phyloP scores from a whole-genome alignment of 306 rosid species.

The Castanea sativa region DNA sequence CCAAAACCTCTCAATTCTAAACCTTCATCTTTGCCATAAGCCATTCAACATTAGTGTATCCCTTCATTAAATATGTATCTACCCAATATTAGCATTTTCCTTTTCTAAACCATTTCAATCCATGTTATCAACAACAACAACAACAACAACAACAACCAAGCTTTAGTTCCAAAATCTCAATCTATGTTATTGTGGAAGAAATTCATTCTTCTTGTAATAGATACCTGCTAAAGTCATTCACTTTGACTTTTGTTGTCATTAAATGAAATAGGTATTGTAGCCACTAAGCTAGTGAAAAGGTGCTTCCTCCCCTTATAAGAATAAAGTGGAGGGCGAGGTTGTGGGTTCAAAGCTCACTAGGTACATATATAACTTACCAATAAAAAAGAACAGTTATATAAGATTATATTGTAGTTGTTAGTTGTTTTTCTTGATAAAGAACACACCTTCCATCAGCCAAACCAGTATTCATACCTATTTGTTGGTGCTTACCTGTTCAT shows the following conservation, averaged over 20 bases:
- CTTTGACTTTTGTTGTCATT: not conserved
- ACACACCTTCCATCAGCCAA: not conserved
- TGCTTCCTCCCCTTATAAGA: not conserved
- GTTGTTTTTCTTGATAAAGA: not conserved
- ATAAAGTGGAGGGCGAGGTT: not conserved
- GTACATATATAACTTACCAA: not conserved
- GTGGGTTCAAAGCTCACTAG: not conserved
- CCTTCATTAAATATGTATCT: not conserved
- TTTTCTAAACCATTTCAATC: too few relatives aligned
- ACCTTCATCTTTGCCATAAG: constrained; percentile 10
- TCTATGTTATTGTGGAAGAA: too few relatives aligned
- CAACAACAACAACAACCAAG: too few relatives aligned
- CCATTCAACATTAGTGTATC: not conserved
- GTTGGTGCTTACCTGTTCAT: not conserved
- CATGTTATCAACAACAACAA: too few relatives aligned
- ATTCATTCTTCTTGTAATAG: not conserved
- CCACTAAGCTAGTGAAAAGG: not conserved
- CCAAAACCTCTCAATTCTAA: constrained; percentile 3
- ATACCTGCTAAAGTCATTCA: not conserved
- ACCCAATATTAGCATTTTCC: not conserved
- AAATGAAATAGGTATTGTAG: not conserved
- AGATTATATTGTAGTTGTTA: not conserved
- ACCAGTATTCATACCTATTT: not conserved
- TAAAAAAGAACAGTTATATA: too few relatives aligned
- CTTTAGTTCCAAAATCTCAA: too few relatives aligned